A percentile compares a stretch with the other conserved stretches of the same genome.
phyloP scores from a whole-genome alignment of 805 yeast species.

The Metschnikowia colocasiae region DNA sequence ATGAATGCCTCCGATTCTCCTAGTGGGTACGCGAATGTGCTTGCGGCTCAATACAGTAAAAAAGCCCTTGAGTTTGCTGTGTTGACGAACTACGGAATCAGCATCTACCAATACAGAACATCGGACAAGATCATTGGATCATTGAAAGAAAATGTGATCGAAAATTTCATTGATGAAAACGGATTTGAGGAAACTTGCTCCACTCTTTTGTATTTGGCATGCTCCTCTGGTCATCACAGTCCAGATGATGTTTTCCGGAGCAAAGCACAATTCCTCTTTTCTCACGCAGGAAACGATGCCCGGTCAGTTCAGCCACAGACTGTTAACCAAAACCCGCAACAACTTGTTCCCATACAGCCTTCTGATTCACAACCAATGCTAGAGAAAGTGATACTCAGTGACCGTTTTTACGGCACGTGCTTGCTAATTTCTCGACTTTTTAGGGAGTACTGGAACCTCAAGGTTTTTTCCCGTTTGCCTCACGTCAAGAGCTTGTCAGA shows the following conservation, averaged over 20 bases:
- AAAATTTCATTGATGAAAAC: slow-evolving; percentile 69
- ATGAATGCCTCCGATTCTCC: slow-evolving; percentile 74
- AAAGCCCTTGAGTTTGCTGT: slow-evolving; percentile 73
- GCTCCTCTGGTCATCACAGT: slow-evolving; percentile 56
- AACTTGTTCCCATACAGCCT: slow-evolving; percentile 16
- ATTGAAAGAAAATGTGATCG: slow-evolving; percentile 60
- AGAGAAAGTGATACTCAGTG: slow-evolving; percentile 82
- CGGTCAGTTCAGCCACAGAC: slow-evolving; percentile 29
- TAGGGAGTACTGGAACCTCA: slow-evolving; percentile 72
- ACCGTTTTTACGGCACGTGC: slow-evolving; percentile 85
- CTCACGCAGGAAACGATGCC: slow-evolving; percentile 54
- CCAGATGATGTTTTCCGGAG: slow-evolving; percentile 46
- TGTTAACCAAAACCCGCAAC: slow-evolving; percentile 13
- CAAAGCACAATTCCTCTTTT: slow-evolving; percentile 48
- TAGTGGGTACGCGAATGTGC: slow-evolving; percentile 76
- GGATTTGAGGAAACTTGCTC: slow-evolving; percentile 91
- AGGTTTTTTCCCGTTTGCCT: slow-evolving; percentile 54
- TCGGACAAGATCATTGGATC: slow-evolving; percentile 76
- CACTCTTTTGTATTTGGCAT: slow-evolving; percentile 78
- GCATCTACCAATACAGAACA: slow-evolving; percentile 70
- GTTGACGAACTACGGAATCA: slow-evolving; percentile 74
- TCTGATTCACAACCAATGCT: slow-evolving; percentile 40
- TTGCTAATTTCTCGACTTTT: slow-evolving; percentile 74
- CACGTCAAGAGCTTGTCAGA: slow-evolving; percentile 34
- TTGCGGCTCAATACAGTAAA: slow-evolving; percentile 78